Evolutionary conservation across 257 asterid genomes (phyloP).

Genomic region (Nemophila menziesii): DNA sequence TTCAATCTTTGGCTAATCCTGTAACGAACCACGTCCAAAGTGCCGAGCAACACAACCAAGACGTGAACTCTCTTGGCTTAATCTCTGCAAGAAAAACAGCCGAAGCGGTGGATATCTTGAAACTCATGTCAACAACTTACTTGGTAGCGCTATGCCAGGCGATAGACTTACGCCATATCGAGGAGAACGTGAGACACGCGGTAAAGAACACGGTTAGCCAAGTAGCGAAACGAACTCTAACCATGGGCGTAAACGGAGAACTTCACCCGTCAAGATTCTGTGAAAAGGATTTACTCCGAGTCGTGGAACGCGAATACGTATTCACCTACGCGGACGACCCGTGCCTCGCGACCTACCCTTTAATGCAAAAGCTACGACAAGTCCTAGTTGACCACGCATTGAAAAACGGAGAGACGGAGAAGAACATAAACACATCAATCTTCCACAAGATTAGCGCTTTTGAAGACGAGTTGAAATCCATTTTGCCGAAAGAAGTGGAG

Average conservation of each 20-base stretch:
- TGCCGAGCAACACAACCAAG: conserved; percentile 53
- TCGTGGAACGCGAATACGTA: conserved; percentile 31
- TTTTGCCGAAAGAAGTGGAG: conserved; percentile 37
- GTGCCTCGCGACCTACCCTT: conserved; percentile 30
- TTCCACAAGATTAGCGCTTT: conserved; percentile 34
- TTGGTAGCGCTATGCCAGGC: conserved; percentile 39
- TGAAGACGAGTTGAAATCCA: conserved; percentile 30
- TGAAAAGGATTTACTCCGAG: conserved; percentile 33
- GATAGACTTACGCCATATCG: conserved; percentile 32
- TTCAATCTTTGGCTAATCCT: conserved; percentile 35
- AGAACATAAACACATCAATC: conserved; percentile 27
- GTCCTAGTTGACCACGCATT: conserved; percentile 38
- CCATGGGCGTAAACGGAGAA: conserved; percentile 32
- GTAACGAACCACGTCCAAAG: conserved; percentile 45
- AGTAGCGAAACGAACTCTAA: conserved; percentile 31
- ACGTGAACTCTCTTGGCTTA: conserved; percentile 37
- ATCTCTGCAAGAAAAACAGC: conserved; percentile 40
- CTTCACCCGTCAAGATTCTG: conserved; percentile 41
- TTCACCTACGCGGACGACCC: conserved; percentile 35
- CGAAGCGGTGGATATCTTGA: conserved; percentile 31
- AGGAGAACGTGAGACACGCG: conserved; percentile 29
- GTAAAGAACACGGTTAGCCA: conserved; percentile 39
- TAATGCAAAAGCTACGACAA: conserved; percentile 33
- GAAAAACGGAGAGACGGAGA: conserved; percentile 30
- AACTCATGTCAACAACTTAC: conserved; percentile 36